Percentiles rank a stretch among this genome's conserved stretches.
Evolutionary conservation across 2,329 filamentous ascomycete species (phyloP).

Genomic region (Venturia asperata): DNA sequence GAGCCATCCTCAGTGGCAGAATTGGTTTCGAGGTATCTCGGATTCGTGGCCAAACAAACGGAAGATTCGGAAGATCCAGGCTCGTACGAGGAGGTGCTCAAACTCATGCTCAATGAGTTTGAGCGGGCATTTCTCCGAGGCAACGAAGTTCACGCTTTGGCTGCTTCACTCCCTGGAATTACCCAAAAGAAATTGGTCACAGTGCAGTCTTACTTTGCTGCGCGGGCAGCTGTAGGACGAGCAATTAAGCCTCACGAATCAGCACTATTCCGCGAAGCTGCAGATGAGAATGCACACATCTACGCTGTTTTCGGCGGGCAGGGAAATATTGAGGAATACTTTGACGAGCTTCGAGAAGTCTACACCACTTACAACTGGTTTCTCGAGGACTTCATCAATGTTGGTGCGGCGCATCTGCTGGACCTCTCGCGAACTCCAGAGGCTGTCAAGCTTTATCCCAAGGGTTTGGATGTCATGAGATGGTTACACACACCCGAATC

Average conservation of each 20-base stretch:
- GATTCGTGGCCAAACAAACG: constrained; percentile 79
- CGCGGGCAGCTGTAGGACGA: constrained; percentile 73
- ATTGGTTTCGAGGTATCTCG: constrained; percentile 87
- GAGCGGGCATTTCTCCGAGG: constrained; percentile 90
- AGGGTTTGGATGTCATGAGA: constrained; percentile 89
- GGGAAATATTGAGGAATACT: constrained; percentile 99
- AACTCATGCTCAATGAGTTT: constrained; percentile 89
- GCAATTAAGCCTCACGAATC: constrained; percentile 90
- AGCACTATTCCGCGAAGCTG: constrained; percentile 79
- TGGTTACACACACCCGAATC: constrained; percentile 87
- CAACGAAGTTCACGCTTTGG: constrained; percentile 92
- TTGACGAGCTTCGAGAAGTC: constrained; percentile 89
- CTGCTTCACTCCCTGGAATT: constrained; percentile 79
- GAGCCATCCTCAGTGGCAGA: constrained; percentile 95
- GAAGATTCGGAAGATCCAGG: constrained; percentile 90
- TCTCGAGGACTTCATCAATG: constrained; percentile 73
- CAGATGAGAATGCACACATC: constrained; percentile 73
- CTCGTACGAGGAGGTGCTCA: constrained; percentile 86
- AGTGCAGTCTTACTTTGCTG: constrained; percentile 85
- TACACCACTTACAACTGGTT: constrained; percentile 89
- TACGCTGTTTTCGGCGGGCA: constrained; percentile 96
- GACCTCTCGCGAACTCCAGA: constrained; percentile 72
- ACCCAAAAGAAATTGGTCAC: constrained; percentile 86
- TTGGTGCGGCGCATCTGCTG: constrained; percentile 81
- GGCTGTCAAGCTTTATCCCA: constrained; percentile 92